Evolutionary conservation across 2,329 filamentous ascomycete genomes (phyloP), one percentile per base, ranked within the genome.

Genomic region (Xylariaceae sp.): DNA sequence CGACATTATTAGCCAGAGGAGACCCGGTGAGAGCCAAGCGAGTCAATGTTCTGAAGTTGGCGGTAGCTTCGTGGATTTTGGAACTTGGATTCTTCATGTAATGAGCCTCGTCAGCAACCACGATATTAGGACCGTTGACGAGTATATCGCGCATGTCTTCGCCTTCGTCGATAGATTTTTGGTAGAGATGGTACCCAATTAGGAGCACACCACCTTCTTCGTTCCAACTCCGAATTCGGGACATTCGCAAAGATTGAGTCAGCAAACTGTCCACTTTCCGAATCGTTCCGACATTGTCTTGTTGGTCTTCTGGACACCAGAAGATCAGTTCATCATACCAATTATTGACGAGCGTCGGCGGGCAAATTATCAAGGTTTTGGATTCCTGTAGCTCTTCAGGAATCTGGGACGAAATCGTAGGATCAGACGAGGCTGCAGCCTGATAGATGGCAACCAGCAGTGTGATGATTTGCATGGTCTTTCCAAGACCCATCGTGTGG

Each of bases 401-500:
- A 31, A 96, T 79, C 64, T 95, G 89, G 0, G 72, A 71, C 3
- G 68, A 68, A 6, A 92, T 70, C 0, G 71, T 66, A 1, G 70
- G 66, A 47, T 90, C 78, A 0, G 65, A 30, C 0, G 87, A 91
- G 17, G 65, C 64, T 4, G 82, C 76, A 3, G 89, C 81, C 57
- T 88, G 78, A 5, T 83, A 75, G 53, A 96, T 80, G 0, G 88
- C 84, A 14, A 87, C 78, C 6, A 96, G 77, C n/a, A 96, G 72
- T 1, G 89, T 87, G 51, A 96, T 89, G 6, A 90, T 81, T 70
- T 96, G 90, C 85, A 95, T 90, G 0, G 90, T 95, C 71, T 96
- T 96, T 14, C 90, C 90, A 2, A 96, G 71, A 1, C 91, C 91
- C 90, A 96, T 96, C 0, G 88, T 89, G 65, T 96, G 90, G 6